These are phyloP conservation scores for Fusarium liriodendri DNA, from an alignment of 2,329 filamentous ascomycete species.

Conservation along the genomic window DNA sequence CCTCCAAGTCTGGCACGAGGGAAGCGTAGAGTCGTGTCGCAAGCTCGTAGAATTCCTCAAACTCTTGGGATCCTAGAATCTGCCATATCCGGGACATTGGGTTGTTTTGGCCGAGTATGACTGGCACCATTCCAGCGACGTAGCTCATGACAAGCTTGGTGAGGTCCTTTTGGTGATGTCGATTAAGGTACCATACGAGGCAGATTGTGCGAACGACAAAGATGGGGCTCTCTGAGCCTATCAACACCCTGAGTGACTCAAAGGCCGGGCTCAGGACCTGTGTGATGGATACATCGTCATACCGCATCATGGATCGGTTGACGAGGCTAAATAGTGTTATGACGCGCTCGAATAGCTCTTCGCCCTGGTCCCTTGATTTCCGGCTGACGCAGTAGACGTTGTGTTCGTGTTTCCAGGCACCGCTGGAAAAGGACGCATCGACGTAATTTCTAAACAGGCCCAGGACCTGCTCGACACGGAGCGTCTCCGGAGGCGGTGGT, in stretches of 20 bases:
- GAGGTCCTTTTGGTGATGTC: conserved; percentile 48
- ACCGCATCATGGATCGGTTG: conserved; percentile 48
- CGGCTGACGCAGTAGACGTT: conserved; percentile 44
- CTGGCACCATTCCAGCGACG: conserved; percentile 45
- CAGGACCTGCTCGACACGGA: conserved; percentile 44
- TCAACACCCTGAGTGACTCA: conserved; percentile 49
- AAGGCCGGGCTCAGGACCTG: conserved; percentile 49
- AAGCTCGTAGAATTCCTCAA: conserved; percentile 49
- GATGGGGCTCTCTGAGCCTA: conserved; percentile 48
- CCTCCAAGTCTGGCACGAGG: conserved; percentile 47
- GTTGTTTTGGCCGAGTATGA: conserved; percentile 45
- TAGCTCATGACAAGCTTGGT: conserved; percentile 48
- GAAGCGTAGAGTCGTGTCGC: conserved; percentile 46
- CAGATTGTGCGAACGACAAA: conserved; percentile 49
- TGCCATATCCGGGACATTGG: conserved; percentile 48
- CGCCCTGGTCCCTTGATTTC: conserved; percentile 43
- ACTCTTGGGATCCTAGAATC: conserved; percentile 44
- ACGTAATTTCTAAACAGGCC: conserved; percentile 46
- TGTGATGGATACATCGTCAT: conserved; percentile 47
- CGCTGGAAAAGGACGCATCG: conserved; percentile 43
- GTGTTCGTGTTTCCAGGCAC: conserved; percentile 47
- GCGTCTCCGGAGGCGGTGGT: conserved; percentile 35
- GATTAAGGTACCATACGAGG: conserved; percentile 50
- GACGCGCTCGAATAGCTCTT: conserved; percentile 50
- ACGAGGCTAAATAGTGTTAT: conserved; percentile 49